phyloP scores from a whole-genome alignment of 768 basidiomycete species.

The Lentinula sp. region DNA sequence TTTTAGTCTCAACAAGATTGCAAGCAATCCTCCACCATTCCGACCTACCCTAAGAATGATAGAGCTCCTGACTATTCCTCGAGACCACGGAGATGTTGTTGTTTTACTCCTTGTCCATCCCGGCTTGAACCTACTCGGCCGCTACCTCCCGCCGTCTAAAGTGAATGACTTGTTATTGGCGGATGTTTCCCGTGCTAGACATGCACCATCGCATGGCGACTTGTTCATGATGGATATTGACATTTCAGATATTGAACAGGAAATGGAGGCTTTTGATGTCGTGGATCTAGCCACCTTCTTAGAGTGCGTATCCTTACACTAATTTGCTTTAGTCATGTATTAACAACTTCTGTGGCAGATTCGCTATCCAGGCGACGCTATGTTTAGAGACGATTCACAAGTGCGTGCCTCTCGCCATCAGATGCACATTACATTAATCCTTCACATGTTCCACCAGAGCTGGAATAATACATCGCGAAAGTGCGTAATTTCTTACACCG shows the following conservation, averaged over 20 bases:
- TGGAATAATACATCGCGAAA: constrained; percentile 66
- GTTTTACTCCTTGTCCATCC: constrained; percentile 70
- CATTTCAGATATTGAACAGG: constrained; percentile 40
- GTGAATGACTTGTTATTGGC: constrained; percentile 63
- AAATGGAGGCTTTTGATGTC: constrained; percentile 55
- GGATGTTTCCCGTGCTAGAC: constrained; percentile 38
- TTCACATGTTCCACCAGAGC: constrained; percentile 24
- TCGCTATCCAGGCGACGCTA: constrained; percentile 69
- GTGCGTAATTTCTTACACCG: constrained; percentile 20
- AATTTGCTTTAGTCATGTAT: not conserved
- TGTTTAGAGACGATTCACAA: constrained; percentile 65
- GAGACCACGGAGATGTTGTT: constrained; percentile 57
- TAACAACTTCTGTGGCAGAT: constrained; percentile 31
- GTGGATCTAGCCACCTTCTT: constrained; percentile 77
- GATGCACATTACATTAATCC: not conserved
- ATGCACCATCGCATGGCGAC: constrained; percentile 39
- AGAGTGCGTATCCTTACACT: constrained; percentile 39
- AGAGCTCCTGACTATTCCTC: constrained; percentile 64
- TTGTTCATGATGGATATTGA: constrained; percentile 41
- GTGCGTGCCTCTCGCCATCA: constrained; percentile 19
- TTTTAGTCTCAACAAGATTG: constrained; percentile 44
- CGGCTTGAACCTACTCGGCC: constrained; percentile 60
- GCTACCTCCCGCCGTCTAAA: constrained; percentile 63
- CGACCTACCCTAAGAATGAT: constrained; percentile 51
- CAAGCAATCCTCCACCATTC: constrained; percentile 41